A percentile compares a stretch with the other conserved stretches of the same genome.
Evolutionary conservation across 1,139 yeast species (phyloP).

Genomic region (Candida sanyaensis): DNA sequence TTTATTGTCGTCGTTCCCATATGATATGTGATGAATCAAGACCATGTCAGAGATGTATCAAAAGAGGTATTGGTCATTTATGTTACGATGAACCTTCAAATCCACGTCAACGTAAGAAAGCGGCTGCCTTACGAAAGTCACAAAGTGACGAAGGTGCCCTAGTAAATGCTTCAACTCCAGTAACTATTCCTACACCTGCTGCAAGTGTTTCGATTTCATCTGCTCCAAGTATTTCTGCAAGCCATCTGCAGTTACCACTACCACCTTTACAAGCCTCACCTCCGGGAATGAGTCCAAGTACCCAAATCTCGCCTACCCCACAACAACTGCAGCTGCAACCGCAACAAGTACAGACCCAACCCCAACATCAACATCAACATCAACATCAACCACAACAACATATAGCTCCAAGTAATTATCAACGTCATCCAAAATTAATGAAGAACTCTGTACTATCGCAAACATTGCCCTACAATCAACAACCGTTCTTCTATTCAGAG

Average conservation of each 20-base stretch:
- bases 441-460: constrained; percentile 41
- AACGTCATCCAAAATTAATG: constrained; percentile 14
- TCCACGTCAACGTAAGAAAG: constrained; percentile 43
- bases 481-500: constrained; percentile 82
- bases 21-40: constrained; percentile 89
- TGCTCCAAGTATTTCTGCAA: constrained; percentile 1
- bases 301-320: constrained; percentile 1
- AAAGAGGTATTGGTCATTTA: constrained; percentile 84
- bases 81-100: constrained; percentile 79
- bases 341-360: constrained; percentile 2
- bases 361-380: constrained; percentile 8
- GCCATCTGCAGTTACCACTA: constrained; percentile 8
- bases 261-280: constrained; percentile 12
- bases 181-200: background rate
- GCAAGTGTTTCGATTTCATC: constrained; percentile 8
- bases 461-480: constrained; percentile 56
- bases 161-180: constrained; percentile 8
- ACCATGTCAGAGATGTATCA: constrained; percentile 87
- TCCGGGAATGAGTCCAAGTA: constrained; percentile 3
- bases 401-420: constrained; percentile 8
- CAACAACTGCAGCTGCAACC: constrained; percentile 8
- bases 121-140: constrained; percentile 26
- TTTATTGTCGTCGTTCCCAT: constrained; percentile 90
- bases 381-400: constrained; percentile 10
- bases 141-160: constrained; percentile 14